These are phyloP conservation scores for Penicillium silybi DNA, from an alignment of 495 filamentous ascomycete species.

Conservation along the genomic window DNA sequence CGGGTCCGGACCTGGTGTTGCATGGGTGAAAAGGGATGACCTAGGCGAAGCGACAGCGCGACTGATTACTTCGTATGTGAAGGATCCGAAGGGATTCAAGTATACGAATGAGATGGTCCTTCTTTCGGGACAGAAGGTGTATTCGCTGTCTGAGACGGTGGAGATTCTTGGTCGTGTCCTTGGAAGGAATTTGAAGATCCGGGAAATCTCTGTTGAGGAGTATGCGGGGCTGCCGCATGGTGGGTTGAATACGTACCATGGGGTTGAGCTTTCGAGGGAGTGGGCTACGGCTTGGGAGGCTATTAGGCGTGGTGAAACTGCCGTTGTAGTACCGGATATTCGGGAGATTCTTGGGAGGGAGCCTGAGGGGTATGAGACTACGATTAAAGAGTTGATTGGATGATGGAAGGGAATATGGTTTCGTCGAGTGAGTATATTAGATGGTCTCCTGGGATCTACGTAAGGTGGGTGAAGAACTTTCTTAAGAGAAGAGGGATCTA, in stretches of 20 bases:
- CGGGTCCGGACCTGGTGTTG: conserved; percentile 41
- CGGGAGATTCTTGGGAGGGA: conserved; percentile 35
- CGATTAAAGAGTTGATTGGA: conserved; percentile 16
- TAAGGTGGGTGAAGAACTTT: too few species aligned
- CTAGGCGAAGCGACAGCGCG: conserved; percentile 45
- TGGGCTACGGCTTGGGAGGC: conserved; percentile 45
- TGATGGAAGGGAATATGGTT: too few species aligned
- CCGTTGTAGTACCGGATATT: conserved; percentile 27
- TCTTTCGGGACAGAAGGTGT: conserved; percentile 36
- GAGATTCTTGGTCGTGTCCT: conserved; percentile 28
- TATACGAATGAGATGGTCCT: conserved; percentile 35
- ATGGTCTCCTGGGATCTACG: too few species aligned
- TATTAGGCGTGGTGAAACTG: conserved; percentile 39
- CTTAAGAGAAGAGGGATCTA: too few species aligned
- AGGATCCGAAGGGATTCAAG: conserved; percentile 14
- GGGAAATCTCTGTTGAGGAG: conserved; percentile 38
- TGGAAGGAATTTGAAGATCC: conserved; percentile 27
- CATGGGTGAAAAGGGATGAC: conserved; percentile 53
- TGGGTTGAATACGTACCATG: conserved; percentile 26
- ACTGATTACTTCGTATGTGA: conserved; percentile 30
- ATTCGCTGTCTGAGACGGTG: conserved; percentile 38
- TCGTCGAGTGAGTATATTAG: too few species aligned
- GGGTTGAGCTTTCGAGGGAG: conserved; percentile 21
- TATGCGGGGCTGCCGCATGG: conserved; percentile 31
- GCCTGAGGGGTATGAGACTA: conserved; percentile 33